Conservation (phyloP, 225 moss, liverwort and hornwort genomes). For the Polytrichum commune region DNA sequence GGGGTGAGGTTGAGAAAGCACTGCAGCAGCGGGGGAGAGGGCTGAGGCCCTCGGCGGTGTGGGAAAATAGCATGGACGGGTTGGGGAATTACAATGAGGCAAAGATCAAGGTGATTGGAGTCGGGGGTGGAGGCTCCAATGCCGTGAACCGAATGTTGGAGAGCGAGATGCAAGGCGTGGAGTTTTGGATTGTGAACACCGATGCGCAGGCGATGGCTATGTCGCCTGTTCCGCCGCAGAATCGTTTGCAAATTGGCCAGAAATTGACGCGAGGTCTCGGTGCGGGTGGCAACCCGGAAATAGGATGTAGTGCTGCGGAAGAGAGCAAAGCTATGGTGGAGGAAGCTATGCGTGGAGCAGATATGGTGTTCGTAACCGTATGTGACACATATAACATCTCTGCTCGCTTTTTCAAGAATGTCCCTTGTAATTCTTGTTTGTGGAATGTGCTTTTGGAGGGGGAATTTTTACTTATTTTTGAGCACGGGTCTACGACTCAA, state of each 20-base stretch:
- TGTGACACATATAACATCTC: constrained; percentile 10
- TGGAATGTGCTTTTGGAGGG: too few species aligned
- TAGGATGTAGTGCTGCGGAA: constrained; percentile 94
- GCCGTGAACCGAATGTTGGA: constrained; percentile 96
- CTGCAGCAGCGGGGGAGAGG: neutral
- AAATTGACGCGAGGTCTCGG: constrained; percentile 94
- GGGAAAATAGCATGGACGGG: constrained; percentile 26
- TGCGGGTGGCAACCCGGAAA: constrained; percentile 94
- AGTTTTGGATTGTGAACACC: constrained; percentile 97
- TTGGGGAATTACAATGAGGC: constrained; percentile 74
- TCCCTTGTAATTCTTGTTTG: too few species aligned
- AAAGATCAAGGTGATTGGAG: constrained; percentile 96
- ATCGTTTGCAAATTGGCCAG: constrained; percentile 90
- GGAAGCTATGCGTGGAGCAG: constrained; percentile 87
- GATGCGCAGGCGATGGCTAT: constrained; percentile 95
- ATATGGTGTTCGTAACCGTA: constrained; percentile 97
- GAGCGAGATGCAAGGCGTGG: constrained; percentile 95
- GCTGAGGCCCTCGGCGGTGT: constrained; percentile 6
- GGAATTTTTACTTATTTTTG: too few species aligned
- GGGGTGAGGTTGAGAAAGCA: neutral
- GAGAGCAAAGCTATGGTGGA: constrained; percentile 87
- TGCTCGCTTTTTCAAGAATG: too few species aligned
- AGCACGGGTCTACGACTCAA: too few species aligned
- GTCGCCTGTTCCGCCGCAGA: constrained; percentile 74
- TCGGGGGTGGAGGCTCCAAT: constrained; percentile 92